Evolutionary conservation across 78 protist genomes (phyloP).

Genomic region (Capsaspora owczarzaki): DNA sequence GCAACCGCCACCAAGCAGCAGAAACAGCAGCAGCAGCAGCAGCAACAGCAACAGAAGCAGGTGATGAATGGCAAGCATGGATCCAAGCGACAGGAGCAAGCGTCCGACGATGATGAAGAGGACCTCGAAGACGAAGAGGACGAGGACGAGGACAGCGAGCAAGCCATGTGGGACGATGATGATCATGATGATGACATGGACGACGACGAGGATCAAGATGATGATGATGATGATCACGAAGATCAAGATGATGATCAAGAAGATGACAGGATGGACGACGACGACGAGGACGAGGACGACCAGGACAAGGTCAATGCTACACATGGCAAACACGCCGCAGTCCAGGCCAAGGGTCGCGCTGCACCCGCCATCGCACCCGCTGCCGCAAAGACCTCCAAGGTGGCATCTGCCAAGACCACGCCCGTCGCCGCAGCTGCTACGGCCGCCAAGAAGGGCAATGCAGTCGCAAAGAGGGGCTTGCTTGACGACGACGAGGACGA

Average conservation of each 20-base stretch:
- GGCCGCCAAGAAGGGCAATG: neutral
- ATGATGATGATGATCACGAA: neutral
- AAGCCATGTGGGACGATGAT: neutral
- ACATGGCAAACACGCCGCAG: no score
- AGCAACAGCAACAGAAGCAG: no score
- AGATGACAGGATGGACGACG: constrained; percentile 4
- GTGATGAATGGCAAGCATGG: no score
- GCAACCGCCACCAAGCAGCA: no score
- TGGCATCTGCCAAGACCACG: no score
- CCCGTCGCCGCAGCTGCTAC: neutral
- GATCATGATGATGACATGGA: neutral
- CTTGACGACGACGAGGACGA: neutral
- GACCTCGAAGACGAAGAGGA: no score
- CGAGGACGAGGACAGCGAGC: neutral
- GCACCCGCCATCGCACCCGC: no score
- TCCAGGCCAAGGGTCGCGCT: no score
- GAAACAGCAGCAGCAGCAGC: no score
- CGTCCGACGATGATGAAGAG: neutral
- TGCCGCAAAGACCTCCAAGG: no score
- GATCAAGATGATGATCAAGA: neutral
- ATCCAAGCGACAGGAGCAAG: neutral
- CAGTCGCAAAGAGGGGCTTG: neutral
- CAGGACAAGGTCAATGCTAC: no score
- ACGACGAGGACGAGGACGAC: constrained; percentile 25
- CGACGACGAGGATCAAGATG: neutral